A percentile compares a stretch with the other conserved stretches of the same genome.
Conservation (phyloP, 805 yeast genomes). For the Maudiozyma barnettii region DNA sequence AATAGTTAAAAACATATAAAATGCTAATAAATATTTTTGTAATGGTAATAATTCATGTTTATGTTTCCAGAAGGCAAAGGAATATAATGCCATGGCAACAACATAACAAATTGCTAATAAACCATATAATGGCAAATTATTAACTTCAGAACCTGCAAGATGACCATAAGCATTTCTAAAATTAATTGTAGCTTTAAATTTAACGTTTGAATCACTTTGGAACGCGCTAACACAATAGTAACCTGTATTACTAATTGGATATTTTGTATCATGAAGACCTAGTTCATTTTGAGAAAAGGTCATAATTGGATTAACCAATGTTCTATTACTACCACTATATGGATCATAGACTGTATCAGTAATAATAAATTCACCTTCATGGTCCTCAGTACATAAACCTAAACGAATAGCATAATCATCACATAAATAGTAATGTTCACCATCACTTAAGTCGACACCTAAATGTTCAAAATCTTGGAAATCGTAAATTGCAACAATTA, state of each 20-base stretch:
- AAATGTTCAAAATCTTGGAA: slow-evolving; percentile 63
- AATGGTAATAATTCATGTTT: slow-evolving; percentile 80
- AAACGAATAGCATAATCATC: slow-evolving; percentile 53
- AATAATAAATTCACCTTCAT: slow-evolving; percentile 57
- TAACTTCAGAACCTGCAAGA: slow-evolving; percentile 81
- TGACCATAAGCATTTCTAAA: slow-evolving; percentile 91
- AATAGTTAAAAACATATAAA: slow-evolving; percentile 68
- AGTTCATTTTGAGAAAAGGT: slow-evolving; percentile 45
- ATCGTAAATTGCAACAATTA: slow-evolving; percentile 73
- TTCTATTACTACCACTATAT: slow-evolving; percentile 42
- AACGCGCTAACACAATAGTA: slow-evolving; percentile 83
- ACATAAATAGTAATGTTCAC: slow-evolving; percentile 56
- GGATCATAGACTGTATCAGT: slow-evolving; percentile 33
- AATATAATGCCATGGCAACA: slow-evolving; percentile 70
- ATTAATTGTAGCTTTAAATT: slow-evolving; percentile 58
- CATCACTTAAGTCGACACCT: slow-evolving; percentile 45
- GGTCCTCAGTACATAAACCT: slow-evolving; percentile 44
- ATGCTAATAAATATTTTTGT: slow-evolving; percentile 82
- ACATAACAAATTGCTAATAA: slow-evolving; percentile 75
- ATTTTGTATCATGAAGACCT: slow-evolving; percentile 54
- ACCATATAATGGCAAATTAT: slow-evolving; percentile 84
- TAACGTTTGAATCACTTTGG: slow-evolving; percentile 33
- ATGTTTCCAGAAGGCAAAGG: slow-evolving; percentile 76
- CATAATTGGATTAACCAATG: slow-evolving; percentile 45
- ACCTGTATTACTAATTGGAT: slow-evolving; percentile 67